These are phyloP conservation scores for Thalassiosira gravida DNA, from an alignment of 352 stramenopile species.

Conservation along the genomic window DNA sequence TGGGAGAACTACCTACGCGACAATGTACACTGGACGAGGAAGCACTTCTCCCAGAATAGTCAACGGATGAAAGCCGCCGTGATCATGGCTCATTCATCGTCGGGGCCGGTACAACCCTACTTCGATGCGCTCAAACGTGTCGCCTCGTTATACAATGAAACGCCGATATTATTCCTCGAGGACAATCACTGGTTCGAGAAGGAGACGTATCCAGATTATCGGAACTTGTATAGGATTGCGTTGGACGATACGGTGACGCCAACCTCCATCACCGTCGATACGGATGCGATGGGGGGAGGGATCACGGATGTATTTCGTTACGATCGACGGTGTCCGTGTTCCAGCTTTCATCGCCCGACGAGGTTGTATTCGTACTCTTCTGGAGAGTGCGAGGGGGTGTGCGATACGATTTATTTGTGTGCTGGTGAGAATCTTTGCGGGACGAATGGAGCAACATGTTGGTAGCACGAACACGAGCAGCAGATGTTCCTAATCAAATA, in stretches of 20 bases:
- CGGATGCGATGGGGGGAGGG: background rate
- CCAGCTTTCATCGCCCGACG: constrained; percentile 24
- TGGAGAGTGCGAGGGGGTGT: constrained; percentile 17
- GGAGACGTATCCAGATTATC: constrained; percentile 4
- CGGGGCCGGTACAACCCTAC: background rate
- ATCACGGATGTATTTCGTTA: constrained; percentile 26
- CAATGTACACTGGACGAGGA: constrained; percentile 25
- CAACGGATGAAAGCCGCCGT: constrained; percentile 9
- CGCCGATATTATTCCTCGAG: constrained; percentile 29
- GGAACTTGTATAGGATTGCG: constrained; percentile 31
- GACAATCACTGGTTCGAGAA: constrained; percentile 29
- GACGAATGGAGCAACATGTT: too few relatives aligned
- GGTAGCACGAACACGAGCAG: too few relatives aligned
- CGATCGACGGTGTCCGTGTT: constrained; percentile 27
- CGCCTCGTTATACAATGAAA: constrained; percentile 8
- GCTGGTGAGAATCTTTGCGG: too few relatives aligned
- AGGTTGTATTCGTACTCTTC: constrained; percentile 10
- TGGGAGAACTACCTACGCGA: constrained; percentile 25
- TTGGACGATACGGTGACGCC: constrained; percentile 36
- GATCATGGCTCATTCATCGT: constrained; percentile 7
- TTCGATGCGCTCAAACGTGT: constrained; percentile 10
- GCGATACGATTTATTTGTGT: too few relatives aligned
- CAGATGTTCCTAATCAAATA: too few relatives aligned
- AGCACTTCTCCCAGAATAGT: constrained; percentile 10
- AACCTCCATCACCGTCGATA: constrained; percentile 27